These are phyloP conservation scores for Termitomyces sp. DNA, from an alignment of 768 basidiomycete genomes.

Conservation along the genomic window DNA sequence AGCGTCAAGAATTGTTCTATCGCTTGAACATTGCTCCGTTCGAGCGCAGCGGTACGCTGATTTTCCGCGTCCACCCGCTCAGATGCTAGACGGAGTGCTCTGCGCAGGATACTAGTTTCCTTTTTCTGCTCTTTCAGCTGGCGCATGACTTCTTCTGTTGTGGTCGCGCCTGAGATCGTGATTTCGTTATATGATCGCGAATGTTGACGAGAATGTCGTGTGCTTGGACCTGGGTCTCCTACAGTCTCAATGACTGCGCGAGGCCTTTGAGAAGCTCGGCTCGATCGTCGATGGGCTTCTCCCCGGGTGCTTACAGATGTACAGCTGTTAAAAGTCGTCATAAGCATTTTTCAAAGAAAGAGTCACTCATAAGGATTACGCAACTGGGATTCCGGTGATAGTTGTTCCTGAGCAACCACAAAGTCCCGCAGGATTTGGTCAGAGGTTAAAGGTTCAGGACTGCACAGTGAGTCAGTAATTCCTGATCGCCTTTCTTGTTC, in stretches of 20 bases:
- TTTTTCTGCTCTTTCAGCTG: constrained; percentile 26
- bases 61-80: constrained; percentile 29
- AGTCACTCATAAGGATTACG: neutral
- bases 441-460: neutral
- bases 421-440: constrained; percentile 8
- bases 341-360: neutral
- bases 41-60: constrained; percentile 27
- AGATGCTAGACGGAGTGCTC: constrained; percentile 28
- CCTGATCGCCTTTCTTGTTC: constrained; percentile 3
- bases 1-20: constrained; percentile 27
- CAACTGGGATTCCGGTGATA: neutral
- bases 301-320: neutral
- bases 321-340: neutral
- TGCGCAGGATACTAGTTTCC: constrained; percentile 28
- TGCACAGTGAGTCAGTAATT: neutral
- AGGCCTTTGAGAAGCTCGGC: neutral
- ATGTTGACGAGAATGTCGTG: constrained; percentile 6
- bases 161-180: constrained; percentile 8
- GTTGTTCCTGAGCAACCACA: neutral
- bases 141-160: constrained; percentile 22
- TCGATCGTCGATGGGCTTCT: neutral
- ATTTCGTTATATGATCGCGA: constrained; percentile 5
- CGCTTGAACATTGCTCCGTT: constrained; percentile 26
- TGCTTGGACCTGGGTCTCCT: constrained; percentile 6
- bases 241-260: neutral